A percentile compares a stretch with the other conserved stretches of the same genome.
Evolutionary conservation across 2,329 filamentous ascomycete species (phyloP).

Genomic region (Pseudocercospora cruenta): DNA sequence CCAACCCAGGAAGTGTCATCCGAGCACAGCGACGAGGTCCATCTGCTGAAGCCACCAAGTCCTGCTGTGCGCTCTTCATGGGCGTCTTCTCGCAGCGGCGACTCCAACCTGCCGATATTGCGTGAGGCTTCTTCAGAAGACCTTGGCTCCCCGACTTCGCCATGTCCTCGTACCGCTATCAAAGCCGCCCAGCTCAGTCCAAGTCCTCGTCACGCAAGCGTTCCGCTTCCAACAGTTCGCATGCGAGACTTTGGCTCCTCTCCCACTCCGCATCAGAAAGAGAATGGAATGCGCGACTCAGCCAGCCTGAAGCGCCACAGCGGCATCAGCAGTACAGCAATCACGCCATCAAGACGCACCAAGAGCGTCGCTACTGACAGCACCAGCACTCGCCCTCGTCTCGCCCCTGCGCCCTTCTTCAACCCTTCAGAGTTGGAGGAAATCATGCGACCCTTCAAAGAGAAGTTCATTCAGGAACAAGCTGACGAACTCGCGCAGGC

Average conservation of each 20-base stretch:
- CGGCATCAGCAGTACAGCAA: background rate
- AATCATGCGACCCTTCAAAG: slow-evolving; percentile 37
- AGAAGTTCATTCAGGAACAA: slow-evolving; percentile 34
- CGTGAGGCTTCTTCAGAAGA: slow-evolving; percentile 25
- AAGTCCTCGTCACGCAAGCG: slow-evolving; percentile 13
- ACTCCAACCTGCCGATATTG: slow-evolving; percentile 17
- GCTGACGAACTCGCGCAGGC: slow-evolving; percentile 52
- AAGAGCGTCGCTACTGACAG: slow-evolving; percentile 10
- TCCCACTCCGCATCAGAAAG: background rate
- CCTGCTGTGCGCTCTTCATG: background rate
- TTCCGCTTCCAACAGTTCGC: slow-evolving; percentile 12
- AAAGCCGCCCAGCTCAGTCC: slow-evolving; percentile 13
- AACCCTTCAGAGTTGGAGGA: slow-evolving; percentile 40
- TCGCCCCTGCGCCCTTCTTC: slow-evolving; percentile 33
- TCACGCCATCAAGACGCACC: background rate
- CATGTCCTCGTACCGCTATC: slow-evolving; percentile 7
- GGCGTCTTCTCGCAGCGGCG: slow-evolving; percentile 6
- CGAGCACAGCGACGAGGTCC: background rate
- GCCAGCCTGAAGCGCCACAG: background rate
- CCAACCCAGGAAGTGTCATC: slow-evolving; percentile 6
- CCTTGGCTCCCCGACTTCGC: background rate
- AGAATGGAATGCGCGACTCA: background rate
- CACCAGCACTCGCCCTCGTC: slow-evolving; percentile 6
- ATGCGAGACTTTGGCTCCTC: background rate
- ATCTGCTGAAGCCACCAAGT: slow-evolving; percentile 1